These are phyloP conservation scores for Dactylellina parvicollis DNA, from an alignment of 2,329 filamentous ascomycete genomes.

Conservation along the genomic window DNA sequence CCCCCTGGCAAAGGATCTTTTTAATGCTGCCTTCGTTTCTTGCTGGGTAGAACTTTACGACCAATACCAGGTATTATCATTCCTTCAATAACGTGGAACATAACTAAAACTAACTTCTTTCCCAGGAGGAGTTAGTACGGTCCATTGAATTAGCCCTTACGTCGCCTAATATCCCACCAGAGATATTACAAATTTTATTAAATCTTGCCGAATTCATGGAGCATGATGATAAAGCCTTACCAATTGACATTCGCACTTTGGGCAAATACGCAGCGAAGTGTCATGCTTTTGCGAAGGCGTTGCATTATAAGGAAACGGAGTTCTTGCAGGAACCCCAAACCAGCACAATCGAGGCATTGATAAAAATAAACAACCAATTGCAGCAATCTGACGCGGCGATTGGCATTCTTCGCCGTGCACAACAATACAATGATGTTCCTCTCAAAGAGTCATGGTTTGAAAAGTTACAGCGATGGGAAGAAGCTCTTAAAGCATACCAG, in stretches of 20 bases:
- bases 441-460: constrained; percentile 99
- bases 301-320: constrained; percentile 98
- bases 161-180: constrained; percentile 93
- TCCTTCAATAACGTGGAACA: constrained; percentile 10
- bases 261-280: constrained; percentile 96
- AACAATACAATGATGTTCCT: constrained; percentile 94
- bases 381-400: constrained; percentile 99
- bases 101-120: constrained; percentile 17
- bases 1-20: constrained; percentile 88
- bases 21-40: constrained; percentile 98
- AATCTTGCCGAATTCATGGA: constrained; percentile 99
- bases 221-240: constrained; percentile 96
- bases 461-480: constrained; percentile 97
- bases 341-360: constrained; percentile 92
- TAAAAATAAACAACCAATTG: constrained; percentile 98
- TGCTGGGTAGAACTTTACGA: constrained; percentile 99
- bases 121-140: constrained; percentile 82
- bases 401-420: constrained; percentile 93
- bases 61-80: constrained; percentile 77
- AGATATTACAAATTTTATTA: constrained; percentile 90
- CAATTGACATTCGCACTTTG: constrained; percentile 93
- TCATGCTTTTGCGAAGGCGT: constrained; percentile 95
- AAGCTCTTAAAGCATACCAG: constrained; percentile 90
- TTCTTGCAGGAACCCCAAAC: constrained; percentile 98
- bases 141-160: constrained; percentile 96